Evolutionary conservation across 805 yeast genomes (phyloP).

Genomic region (Wickerhamomyces xylosicus): DNA sequence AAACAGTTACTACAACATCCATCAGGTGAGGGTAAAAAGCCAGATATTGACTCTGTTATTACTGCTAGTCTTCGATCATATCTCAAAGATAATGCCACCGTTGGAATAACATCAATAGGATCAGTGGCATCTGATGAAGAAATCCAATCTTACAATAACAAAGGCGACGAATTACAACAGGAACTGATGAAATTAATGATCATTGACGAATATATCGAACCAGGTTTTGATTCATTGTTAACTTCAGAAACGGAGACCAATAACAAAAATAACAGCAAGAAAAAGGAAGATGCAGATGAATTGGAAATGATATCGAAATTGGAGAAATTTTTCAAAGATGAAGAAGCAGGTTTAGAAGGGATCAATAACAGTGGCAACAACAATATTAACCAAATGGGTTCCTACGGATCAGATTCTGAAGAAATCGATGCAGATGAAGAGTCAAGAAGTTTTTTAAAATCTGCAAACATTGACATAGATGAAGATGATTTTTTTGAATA

Average conservation of each 20-base stretch:
- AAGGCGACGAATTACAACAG: slow-evolving; percentile 18
- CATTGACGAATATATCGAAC: slow-evolving; percentile 13
- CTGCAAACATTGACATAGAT: slow-evolving; percentile 34
- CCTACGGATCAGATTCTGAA: slow-evolving; percentile 1
- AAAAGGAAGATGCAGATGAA: slow-evolving; percentile 7
- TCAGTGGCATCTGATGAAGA: slow-evolving; percentile 9
- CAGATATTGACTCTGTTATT: no score
- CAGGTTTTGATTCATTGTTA: slow-evolving; percentile 1
- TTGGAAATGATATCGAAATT: slow-evolving; percentile 18
- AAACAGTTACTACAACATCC: not conserved
- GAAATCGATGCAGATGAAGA: slow-evolving; percentile 9
- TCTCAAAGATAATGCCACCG: no score
- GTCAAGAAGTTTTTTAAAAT: slow-evolving; percentile 20
- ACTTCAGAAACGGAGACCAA: not conserved
- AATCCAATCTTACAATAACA: slow-evolving; percentile 6
- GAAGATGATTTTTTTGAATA: slow-evolving; percentile 67
- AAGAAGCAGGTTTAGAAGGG: slow-evolving; percentile 16
- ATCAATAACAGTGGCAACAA: slow-evolving; percentile 7
- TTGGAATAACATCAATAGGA: no score
- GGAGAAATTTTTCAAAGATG: slow-evolving; percentile 16
- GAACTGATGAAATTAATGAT: slow-evolving; percentile 16
- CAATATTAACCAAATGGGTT: not conserved
- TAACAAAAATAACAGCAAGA: slow-evolving; percentile 1
- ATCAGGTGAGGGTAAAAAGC: no score
- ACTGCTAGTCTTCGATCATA: no score